Evolutionary conservation across 805 yeast species (phyloP).

Genomic region (Ogataea methanolica): DNA sequence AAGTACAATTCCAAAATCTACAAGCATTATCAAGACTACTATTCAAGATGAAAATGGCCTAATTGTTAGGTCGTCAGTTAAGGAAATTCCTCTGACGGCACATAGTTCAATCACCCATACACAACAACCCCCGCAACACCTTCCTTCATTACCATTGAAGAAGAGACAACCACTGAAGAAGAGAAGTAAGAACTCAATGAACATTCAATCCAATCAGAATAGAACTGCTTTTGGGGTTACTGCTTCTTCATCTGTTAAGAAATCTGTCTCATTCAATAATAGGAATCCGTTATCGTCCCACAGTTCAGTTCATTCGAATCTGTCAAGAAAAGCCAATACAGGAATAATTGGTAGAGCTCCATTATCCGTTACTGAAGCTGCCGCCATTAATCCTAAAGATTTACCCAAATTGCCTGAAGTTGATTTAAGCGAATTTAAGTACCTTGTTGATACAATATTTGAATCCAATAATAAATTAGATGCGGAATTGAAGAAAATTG

Average conservation of each 20-base stretch:
- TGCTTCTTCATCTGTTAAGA: slow-evolving; percentile 46
- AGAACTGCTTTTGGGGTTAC: slow-evolving; percentile 34
- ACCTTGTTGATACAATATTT: slow-evolving; percentile 29
- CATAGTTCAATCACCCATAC: slow-evolving; percentile 22
- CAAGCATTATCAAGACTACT: slow-evolving; percentile 29
- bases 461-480: slow-evolving; percentile 4
- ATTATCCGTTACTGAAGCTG: neutral
- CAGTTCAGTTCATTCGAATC: slow-evolving; percentile 5
- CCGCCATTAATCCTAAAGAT: slow-evolving; percentile 20
- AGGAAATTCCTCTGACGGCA: slow-evolving; percentile 23
- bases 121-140: slow-evolving; percentile 15
- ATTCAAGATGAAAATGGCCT: slow-evolving; percentile 32
- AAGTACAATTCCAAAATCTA: slow-evolving; percentile 22
- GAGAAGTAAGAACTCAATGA: slow-evolving; percentile 7
- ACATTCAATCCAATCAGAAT: slow-evolving; percentile 13
- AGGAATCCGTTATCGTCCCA: slow-evolving; percentile 8
- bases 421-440: slow-evolving; percentile 25
- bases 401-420: slow-evolving; percentile 26
- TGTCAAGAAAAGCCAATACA: neutral
- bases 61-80: slow-evolving; percentile 24
- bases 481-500: neutral
- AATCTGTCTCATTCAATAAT: slow-evolving; percentile 40
- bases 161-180: slow-evolving; percentile 12
- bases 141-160: slow-evolving; percentile 6
- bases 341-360: slow-evolving; percentile 1